Percentiles rank a stretch among this genome's conserved stretches.
These are phyloP conservation scores for Diaporthe ampelina DNA, from an alignment of 2,329 filamentous ascomycete genomes.

Conservation along the genomic window DNA sequence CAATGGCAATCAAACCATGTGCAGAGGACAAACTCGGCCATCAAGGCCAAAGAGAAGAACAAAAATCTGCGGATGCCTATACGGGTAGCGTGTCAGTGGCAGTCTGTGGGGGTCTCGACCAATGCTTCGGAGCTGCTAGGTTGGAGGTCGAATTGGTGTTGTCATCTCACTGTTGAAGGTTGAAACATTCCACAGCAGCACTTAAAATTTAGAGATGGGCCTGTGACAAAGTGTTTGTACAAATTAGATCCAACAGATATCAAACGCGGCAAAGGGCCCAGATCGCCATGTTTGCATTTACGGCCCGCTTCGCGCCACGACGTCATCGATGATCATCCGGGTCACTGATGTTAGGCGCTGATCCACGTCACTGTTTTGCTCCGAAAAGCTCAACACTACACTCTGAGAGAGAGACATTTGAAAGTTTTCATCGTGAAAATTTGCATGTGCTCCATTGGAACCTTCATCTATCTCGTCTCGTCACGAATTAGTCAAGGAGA, in stretches of 20 bases:
- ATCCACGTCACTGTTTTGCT: conserved; percentile 25
- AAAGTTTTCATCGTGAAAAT: neutral
- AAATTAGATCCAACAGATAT: neutral
- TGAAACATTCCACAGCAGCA: too few relatives aligned
- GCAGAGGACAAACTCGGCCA: neutral
- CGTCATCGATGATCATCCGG: conserved; percentile 39
- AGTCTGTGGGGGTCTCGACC: neutral
- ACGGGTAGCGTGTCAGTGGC: neutral
- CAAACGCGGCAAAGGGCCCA: neutral
- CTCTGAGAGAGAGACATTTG: neutral
- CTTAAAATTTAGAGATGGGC: neutral
- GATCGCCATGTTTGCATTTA: conserved; percentile 12
- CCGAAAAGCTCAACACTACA: neutral
- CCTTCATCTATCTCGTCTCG: too few relatives aligned
- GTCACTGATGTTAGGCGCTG: neutral
- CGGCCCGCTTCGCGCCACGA: conserved; percentile 35
- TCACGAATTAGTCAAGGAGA: neutral
- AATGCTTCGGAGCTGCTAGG: neutral
- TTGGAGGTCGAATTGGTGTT: neutral
- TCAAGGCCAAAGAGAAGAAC: neutral
- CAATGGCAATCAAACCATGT: neutral
- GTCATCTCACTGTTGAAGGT: neutral
- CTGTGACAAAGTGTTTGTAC: neutral
- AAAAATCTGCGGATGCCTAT: neutral
- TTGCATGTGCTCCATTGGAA: neutral